A percentile compares a stretch with the other conserved stretches of the same genome.
These are phyloP conservation scores for Rhododendron williamsianum DNA, from an alignment of 148 eudicot species.

Conservation along the genomic window DNA sequence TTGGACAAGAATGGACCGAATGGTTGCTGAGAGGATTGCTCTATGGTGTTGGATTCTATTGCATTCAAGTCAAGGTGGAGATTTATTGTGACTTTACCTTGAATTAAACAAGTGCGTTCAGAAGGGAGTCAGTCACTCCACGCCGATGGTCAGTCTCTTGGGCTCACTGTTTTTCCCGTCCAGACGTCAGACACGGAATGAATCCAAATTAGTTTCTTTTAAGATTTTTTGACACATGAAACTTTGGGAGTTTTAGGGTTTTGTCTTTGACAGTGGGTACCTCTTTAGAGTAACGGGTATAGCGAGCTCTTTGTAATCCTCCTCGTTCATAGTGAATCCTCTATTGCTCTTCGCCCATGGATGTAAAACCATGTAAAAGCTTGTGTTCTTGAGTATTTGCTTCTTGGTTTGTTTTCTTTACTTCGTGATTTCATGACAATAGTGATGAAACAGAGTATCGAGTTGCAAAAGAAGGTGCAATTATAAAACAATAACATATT, in stretches of 20 bases:
- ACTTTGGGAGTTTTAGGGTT: not conserved
- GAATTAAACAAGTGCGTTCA: not conserved
- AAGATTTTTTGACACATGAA: not conserved
- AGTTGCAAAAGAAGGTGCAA: not conserved
- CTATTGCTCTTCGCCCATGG: not conserved
- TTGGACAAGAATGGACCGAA: not conserved
- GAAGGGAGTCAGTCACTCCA: not conserved
- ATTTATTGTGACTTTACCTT: not conserved
- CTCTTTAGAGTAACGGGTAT: not conserved
- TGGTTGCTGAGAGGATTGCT: not conserved
- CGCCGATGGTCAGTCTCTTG: not conserved
- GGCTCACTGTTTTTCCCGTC: not conserved
- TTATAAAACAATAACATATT: not conserved
- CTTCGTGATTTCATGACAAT: not conserved
- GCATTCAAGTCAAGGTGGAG: not conserved
- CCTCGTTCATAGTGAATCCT: not conserved
- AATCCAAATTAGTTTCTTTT: not conserved
- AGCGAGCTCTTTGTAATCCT: not conserved
- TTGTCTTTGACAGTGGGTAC: not conserved
- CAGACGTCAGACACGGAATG: not conserved
- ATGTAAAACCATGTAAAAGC: not conserved
- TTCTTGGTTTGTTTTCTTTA: not conserved
- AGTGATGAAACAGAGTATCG: not conserved
- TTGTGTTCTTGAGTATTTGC: not conserved
- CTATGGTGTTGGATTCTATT: not conserved